phyloP scores from a whole-genome alignment of 768 basidiomycete genomes.

The Fomitopsis serialis region DNA sequence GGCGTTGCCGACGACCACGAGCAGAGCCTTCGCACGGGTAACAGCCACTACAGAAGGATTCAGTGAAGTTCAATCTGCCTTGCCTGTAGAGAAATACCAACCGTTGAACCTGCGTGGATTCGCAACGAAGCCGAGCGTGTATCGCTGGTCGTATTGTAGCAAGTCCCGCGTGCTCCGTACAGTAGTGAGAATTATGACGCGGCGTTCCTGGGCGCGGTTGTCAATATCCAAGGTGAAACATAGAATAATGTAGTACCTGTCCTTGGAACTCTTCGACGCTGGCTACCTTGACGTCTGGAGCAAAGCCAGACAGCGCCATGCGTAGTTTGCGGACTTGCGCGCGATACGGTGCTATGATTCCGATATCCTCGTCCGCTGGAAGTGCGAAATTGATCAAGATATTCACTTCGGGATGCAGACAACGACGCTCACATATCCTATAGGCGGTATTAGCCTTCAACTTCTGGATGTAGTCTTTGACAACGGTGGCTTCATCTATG shows the following conservation, averaged over 20 bases:
- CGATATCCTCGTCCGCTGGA: constrained; percentile 48
- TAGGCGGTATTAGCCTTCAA: constrained; percentile 22
- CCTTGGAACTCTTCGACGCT: constrained; percentile 68
- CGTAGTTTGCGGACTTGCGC: constrained; percentile 52
- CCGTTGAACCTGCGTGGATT: constrained; percentile 24
- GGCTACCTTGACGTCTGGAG: constrained; percentile 46
- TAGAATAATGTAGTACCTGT: constrained; percentile 31
- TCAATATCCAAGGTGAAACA: neutral
- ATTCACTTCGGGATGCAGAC: neutral
- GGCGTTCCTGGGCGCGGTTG: constrained; percentile 27
- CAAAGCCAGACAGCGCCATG: constrained; percentile 23
- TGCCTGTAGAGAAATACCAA: neutral
- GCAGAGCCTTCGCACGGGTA: constrained; percentile 54
- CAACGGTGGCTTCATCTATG: constrained; percentile 48
- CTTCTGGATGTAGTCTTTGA: constrained; percentile 39
- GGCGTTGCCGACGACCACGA: constrained; percentile 58
- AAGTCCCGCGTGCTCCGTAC: constrained; percentile 29
- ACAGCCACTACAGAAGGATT: constrained; percentile 42
- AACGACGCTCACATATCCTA: constrained; percentile 35
- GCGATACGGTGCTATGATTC: constrained; percentile 58
- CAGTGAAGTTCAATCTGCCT: neutral
- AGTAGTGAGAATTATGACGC: constrained; percentile 35
- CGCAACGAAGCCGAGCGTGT: constrained; percentile 29
- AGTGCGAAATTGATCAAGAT: too few relatives aligned
- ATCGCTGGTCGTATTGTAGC: constrained; percentile 17